A percentile compares a stretch with the other conserved stretches of the same genome.
Conservation (phyloP, 495 filamentous ascomycete genomes). For the Pseudotulostoma volvatum region DNA sequence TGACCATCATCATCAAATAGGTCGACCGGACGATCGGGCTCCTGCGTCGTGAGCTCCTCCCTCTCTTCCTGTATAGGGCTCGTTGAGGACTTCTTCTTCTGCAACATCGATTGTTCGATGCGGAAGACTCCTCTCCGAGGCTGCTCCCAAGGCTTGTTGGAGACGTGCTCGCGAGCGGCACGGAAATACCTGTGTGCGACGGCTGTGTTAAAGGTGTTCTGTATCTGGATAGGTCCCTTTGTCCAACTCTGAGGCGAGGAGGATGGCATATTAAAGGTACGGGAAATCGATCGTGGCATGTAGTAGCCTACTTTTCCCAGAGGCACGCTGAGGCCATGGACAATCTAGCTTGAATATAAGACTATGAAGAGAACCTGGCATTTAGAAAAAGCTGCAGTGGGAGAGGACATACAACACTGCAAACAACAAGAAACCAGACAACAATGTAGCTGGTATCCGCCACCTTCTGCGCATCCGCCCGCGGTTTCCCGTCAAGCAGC, state of each 20-base stretch:
- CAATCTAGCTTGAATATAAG: conserved; percentile 41
- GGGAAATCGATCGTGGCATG: conserved; percentile 60
- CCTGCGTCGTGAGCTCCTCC: no score
- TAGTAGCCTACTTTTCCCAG: conserved; percentile 69
- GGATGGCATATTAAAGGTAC: conserved; percentile 28
- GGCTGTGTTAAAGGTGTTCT: conserved; percentile 25
- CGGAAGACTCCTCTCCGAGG: conserved; percentile 30
- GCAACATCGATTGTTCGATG: conserved; percentile 34
- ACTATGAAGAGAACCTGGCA: conserved; percentile 1
- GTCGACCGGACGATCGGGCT: conserved; percentile 2
- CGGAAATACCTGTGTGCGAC: conserved; percentile 6
- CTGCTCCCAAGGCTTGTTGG: conserved; percentile 14
- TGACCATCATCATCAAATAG: conserved; percentile 3
- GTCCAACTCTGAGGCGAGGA: conserved; percentile 15
- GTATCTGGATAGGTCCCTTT: conserved; percentile 5
- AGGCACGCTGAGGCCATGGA: conserved; percentile 76
- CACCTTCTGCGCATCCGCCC: conserved; percentile 49
- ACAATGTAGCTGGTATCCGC: conserved; percentile 51
- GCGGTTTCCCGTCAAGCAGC: conserved; percentile 38
- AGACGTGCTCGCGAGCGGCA: conserved; percentile 10
- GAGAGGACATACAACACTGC: conserved; percentile 56
- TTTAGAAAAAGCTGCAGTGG: neutral
- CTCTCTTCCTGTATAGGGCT: neutral
- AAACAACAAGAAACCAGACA: conserved; percentile 75
- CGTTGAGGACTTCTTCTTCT: neutral